Base-by-base conservation (phyloP, 257 asterid species). In the Petunia secreta region DNA sequence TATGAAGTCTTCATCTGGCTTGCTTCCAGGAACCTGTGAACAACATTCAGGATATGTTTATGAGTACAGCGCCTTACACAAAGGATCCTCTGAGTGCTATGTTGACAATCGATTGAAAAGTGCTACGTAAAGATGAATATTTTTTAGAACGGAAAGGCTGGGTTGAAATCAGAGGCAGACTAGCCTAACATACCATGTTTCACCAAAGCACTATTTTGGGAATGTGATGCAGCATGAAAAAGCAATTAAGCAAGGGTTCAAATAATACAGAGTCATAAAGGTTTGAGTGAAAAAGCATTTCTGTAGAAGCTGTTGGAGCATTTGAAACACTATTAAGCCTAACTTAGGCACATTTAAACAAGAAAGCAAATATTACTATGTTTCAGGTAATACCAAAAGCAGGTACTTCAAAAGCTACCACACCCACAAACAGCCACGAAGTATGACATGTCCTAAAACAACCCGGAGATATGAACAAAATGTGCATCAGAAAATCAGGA, bases 21-120 rank as follows among this genome's bases (percentile, higher is more conserved):
- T 85, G 53, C 92, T 89, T 80, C 92, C 98, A 43, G 98, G 98
- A 84, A 90, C 91, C 97, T 92, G 89, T 77, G 62, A 65, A 67
- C 36, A 60, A 59, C 50, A 48, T 71, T 11, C 77, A 71, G 43
- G 60, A 48, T 71, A 71, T 16, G 60, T 48, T 71, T 48, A 48
- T 11, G 16, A 48, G 34, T 25, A 71, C 15, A 34, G 77, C 3
- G 13, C 37, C 77, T 46, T 71, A 44, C 58, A 71, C 44, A 48
- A 69, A 71, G 60, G 60, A 71, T 48, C 44, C 60, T 34, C 60
- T 48, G 39, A 44, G 76, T 69, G 77, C 13, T 44, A 34, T 48
- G 77, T 48, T 25, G 16, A 43, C 4, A 4, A 34, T 10, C 13
- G 34, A 3, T 46, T 71, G 41, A 67, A n/a, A 15, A 48, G 44